Conservation (phyloP, 805 yeast genomes). For the Candida succiphila region DNA sequence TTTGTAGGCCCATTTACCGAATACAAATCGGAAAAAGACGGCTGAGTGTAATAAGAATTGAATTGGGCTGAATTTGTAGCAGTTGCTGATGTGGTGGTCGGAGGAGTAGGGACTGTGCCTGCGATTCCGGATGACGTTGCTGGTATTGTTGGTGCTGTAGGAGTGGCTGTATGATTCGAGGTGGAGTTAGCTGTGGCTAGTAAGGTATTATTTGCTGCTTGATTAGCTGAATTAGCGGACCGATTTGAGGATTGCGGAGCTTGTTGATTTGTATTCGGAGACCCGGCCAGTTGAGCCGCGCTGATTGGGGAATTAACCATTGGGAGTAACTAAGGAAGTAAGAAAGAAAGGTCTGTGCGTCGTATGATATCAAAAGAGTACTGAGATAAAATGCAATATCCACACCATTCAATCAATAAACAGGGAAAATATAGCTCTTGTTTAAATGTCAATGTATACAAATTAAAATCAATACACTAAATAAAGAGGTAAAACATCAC, state of each 20-base stretch:
- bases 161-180: neutral
- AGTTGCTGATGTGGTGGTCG: neutral
- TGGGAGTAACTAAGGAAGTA: neutral
- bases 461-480: too few species aligned
- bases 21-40: too few species aligned
- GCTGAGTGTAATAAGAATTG: too few species aligned
- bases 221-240: neutral
- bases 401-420: too few species aligned
- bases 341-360: neutral
- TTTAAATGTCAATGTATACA: too few species aligned
- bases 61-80: neutral
- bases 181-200: neutral
- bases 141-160: neutral
- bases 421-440: too few species aligned
- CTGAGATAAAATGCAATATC: too few species aligned
- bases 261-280: too few species aligned
- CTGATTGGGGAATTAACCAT: neutral
- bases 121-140: neutral
- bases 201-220: neutral
- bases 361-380: neutral
- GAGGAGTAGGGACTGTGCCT: neutral
- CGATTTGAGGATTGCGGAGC: neutral
- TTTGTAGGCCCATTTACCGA: too few species aligned
- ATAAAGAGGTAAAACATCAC: too few species aligned
- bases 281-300: neutral